Conservation (phyloP, 2,329 filamentous ascomycete genomes). For the Lachnellula arida region DNA sequence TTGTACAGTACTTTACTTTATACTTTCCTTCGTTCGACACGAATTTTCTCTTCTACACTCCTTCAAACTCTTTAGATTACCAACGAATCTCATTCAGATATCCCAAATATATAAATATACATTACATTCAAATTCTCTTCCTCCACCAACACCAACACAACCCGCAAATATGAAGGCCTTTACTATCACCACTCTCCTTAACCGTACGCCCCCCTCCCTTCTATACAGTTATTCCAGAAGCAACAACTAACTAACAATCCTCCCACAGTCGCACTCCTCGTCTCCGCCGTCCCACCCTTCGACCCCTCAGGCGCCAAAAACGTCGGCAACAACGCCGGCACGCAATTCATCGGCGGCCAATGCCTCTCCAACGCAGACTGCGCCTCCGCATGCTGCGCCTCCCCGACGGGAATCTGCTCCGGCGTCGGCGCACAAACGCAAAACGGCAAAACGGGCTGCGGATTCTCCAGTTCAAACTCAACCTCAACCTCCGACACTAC, state of each 20-base stretch:
- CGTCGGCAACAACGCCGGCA: constrained; percentile 19
- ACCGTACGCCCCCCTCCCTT: background rate
- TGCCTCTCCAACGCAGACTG: constrained; percentile 21
- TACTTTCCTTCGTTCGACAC: background rate
- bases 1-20: background rate
- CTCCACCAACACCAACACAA: constrained; percentile 17
- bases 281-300: constrained; percentile 16
- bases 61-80: background rate
- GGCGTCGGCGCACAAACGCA: constrained; percentile 31
- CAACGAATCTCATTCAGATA: too few species aligned
- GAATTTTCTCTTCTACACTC: background rate
- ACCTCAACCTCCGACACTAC: background rate
- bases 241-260: background rate
- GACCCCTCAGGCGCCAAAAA: constrained; percentile 23
- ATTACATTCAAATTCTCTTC: constrained; percentile 18
- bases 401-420: constrained; percentile 30
- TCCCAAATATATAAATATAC: background rate
- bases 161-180: constrained; percentile 49
- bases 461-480: constrained; percentile 19
- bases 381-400: constrained; percentile 18
- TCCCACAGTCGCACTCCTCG: constrained; percentile 6
- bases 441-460: constrained; percentile 35
- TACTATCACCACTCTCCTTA: constrained; percentile 5
- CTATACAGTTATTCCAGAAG: background rate
- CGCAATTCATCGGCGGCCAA: constrained; percentile 23